A percentile compares a stretch with the other conserved stretches of the same genome.
phyloP scores from a whole-genome alignment of 2,329 filamentous ascomycete genomes.

The Colletotrichum karsti region DNA sequence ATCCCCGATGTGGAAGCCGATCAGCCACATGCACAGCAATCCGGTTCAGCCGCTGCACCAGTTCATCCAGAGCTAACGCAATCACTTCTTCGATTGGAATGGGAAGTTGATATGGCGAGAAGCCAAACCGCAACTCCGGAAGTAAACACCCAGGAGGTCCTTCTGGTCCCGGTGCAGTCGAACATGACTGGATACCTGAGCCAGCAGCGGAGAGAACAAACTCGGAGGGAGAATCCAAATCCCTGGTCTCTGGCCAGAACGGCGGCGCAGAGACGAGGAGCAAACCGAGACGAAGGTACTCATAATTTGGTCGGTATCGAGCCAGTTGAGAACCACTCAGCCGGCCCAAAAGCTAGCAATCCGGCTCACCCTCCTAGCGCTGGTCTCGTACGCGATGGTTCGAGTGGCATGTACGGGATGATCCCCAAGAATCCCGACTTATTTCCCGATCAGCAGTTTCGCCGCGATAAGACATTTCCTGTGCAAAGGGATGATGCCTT shows the following conservation, averaged over 20 bases:
- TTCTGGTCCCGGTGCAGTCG: neutral
- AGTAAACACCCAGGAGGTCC: neutral
- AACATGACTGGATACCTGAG: neutral
- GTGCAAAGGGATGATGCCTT: neutral
- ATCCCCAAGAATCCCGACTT: neutral
- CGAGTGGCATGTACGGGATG: neutral
- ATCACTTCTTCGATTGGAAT: neutral
- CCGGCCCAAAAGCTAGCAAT: neutral
- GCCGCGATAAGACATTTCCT: neutral
- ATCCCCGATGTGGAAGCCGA: too few relatives aligned
- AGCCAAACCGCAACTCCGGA: slow-evolving; percentile 6
- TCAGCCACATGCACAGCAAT: neutral
- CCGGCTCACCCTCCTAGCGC: neutral
- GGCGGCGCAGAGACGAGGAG: neutral
- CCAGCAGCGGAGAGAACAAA: neutral
- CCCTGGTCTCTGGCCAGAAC: slow-evolving; percentile 25
- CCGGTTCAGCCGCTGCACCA: neutral
- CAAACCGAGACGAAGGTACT: neutral
- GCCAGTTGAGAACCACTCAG: neutral
- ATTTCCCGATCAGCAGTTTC: too few relatives aligned
- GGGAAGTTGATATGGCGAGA: slow-evolving; percentile 20
- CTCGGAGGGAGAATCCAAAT: slow-evolving; percentile 9
- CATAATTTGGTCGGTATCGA: neutral
- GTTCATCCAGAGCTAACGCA: neutral
- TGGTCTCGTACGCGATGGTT: neutral